phyloP scores from a whole-genome alignment of 495 filamentous ascomycete genomes.

The Letharia lupina region DNA sequence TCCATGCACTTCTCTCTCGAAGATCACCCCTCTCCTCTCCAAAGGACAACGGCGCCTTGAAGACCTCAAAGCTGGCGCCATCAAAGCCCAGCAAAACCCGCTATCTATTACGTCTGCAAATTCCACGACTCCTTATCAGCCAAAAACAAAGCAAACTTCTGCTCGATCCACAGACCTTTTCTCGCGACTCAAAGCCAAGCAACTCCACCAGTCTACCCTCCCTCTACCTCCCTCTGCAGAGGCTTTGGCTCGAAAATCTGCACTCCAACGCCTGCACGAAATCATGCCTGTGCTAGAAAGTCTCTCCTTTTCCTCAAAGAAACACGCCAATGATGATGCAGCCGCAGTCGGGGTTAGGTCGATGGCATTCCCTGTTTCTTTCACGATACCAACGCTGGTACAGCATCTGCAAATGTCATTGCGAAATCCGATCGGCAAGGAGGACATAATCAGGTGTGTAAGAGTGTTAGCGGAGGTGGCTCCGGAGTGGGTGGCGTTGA shows the following conservation, averaged over 20 bases:
- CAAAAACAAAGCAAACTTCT: conserved; percentile 7
- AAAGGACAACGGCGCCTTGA: conserved; percentile 55
- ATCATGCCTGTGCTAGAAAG: conserved; percentile 52
- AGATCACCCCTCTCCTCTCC: conserved; percentile 36
- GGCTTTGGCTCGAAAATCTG: conserved; percentile 47
- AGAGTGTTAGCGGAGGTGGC: conserved; percentile 53
- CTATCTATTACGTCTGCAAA: conserved; percentile 7
- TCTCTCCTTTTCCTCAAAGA: conserved; percentile 38
- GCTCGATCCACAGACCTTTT: conserved; percentile 35
- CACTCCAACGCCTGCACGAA: conserved; percentile 53
- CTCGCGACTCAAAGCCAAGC: conserved; percentile 55
- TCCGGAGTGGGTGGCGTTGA: conserved; percentile 52
- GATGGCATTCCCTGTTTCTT: conserved; percentile 37
- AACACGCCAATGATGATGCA: conserved; percentile 13
- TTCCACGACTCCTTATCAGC: not conserved
- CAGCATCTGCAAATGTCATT: conserved; percentile 53
- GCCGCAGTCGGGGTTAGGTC: conserved; percentile 22
- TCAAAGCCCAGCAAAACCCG: conserved; percentile 22
- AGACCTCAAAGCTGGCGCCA: conserved; percentile 43
- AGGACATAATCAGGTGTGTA: conserved; percentile 50
- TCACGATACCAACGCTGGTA: conserved; percentile 52
- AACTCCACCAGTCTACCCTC: conserved; percentile 37
- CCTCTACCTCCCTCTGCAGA: conserved; percentile 35
- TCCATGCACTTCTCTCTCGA: conserved; percentile 37
- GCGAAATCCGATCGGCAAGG: conserved; percentile 49